Evolutionary conservation across 352 stramenopile species (phyloP).

Genomic region (Phytopythium mirpurense): DNA sequence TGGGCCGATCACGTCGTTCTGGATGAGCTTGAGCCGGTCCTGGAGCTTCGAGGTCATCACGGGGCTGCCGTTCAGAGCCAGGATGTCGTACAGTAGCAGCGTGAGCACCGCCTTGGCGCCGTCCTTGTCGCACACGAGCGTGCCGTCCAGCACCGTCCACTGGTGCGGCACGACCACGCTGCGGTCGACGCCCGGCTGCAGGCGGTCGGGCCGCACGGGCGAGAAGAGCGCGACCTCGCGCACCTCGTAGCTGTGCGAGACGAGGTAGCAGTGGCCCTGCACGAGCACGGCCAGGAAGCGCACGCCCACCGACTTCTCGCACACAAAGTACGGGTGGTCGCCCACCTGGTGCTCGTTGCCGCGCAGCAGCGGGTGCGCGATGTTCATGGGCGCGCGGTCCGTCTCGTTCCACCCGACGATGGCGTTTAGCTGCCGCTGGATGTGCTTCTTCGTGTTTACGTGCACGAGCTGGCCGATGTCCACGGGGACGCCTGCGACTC

Average conservation of each 20-base stretch:
- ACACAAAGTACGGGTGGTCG: conserved; percentile 85
- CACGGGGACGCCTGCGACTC: conserved; percentile 47
- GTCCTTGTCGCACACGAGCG: conserved; percentile 81
- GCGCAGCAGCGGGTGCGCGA: conserved; percentile 63
- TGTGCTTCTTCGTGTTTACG: conserved; percentile 68
- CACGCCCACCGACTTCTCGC: conserved; percentile 71
- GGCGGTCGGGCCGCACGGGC: conserved; percentile 65
- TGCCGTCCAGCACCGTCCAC: conserved; percentile 85
- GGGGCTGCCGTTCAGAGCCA: conserved; percentile 76
- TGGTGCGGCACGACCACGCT: conserved; percentile 73
- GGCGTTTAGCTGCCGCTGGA: conserved; percentile 77
- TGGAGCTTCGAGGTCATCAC: conserved; percentile 85
- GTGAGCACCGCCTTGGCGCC: conserved; percentile 62
- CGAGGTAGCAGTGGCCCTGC: conserved; percentile 76
- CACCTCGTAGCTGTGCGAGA: conserved; percentile 82
- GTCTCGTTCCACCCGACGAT: conserved; percentile 79
- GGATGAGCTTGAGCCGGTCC: conserved; percentile 83
- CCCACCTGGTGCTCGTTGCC: conserved; percentile 69
- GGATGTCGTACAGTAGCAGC: conserved; percentile 81
- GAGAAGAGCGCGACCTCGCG: conserved; percentile 75
- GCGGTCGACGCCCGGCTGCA: conserved; percentile 70
- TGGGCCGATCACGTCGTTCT: conserved; percentile 85
- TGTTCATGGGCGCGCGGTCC: conserved; percentile 69
- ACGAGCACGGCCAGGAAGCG: conserved; percentile 75
- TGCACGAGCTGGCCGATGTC: conserved; percentile 65